These are phyloP conservation scores for Verticillium dahliae DNA, from an alignment of 2,329 filamentous ascomycete species.

Conservation along the genomic window DNA sequence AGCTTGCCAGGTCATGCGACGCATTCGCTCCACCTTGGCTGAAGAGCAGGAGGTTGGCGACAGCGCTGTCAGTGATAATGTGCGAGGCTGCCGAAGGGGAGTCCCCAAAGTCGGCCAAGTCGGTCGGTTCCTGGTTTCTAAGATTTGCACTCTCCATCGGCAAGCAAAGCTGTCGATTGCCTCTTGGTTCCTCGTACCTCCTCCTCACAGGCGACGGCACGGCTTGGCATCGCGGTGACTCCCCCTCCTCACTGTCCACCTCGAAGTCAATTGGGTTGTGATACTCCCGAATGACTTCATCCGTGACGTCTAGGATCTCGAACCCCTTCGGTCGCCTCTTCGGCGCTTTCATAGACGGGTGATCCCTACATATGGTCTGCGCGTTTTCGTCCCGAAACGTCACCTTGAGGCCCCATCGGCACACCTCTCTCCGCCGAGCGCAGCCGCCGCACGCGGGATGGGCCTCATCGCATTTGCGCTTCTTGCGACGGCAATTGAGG, in stretches of 20 bases:
- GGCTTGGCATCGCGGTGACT: neutral
- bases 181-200: neutral
- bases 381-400: conserved; percentile 29
- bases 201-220: neutral
- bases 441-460: conserved; percentile 27
- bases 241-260: neutral
- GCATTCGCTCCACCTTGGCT: conserved; percentile 20
- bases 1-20: neutral
- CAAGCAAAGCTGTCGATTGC: too few species aligned
- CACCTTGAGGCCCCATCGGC: conserved; percentile 30
- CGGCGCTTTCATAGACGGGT: conserved; percentile 26
- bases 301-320: conserved; percentile 29
- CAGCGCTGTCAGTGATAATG: conserved; percentile 22
- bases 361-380: conserved; percentile 20
- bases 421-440: conserved; percentile 20
- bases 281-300: conserved; percentile 29
- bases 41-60: conserved; percentile 26
- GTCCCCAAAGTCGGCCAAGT: conserved; percentile 4
- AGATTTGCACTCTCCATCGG: neutral
- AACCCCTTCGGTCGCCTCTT: conserved; percentile 19
- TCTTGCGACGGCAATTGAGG: conserved; percentile 30
- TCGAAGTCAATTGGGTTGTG: conserved; percentile 13
- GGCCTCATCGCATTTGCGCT: conserved; percentile 30
- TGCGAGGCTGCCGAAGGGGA: conserved; percentile 19
- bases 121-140: conserved; percentile 2